phyloP scores from a whole-genome alignment of 2,329 filamentous ascomycete genomes.

The Pseudocercospora eumusae region DNA sequence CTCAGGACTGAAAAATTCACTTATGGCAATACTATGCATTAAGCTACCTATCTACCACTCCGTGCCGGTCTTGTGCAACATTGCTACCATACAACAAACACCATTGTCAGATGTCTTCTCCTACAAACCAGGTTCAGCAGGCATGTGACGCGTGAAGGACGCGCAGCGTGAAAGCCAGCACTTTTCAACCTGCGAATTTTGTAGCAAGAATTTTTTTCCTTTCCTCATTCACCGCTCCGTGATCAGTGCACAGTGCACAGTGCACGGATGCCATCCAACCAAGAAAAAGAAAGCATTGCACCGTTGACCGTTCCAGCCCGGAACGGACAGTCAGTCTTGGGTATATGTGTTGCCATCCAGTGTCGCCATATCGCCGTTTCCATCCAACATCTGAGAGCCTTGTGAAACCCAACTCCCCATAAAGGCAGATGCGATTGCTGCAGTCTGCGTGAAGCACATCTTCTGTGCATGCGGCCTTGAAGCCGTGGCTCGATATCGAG shows the following conservation, averaged over 20 bases:
- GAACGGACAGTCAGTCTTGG: slow-evolving; percentile 9
- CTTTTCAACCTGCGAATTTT: neutral
- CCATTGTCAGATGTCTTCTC: neutral
- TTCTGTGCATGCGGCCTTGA: neutral
- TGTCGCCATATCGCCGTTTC: slow-evolving; percentile 5
- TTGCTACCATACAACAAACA: neutral
- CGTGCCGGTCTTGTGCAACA: neutral
- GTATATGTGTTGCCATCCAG: slow-evolving; percentile 14
- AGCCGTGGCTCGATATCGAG: neutral
- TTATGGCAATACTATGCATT: neutral
- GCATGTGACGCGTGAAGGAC: neutral
- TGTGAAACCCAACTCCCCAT: neutral
- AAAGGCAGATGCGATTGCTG: neutral
- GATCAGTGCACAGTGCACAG: slow-evolving; percentile 7
- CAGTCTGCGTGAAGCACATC: slow-evolving; percentile 5
- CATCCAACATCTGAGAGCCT: slow-evolving; percentile 5
- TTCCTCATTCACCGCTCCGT: neutral
- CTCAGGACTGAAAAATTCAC: neutral
- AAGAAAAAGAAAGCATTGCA: neutral
- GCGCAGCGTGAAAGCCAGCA: neutral
- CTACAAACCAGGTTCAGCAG: neutral
- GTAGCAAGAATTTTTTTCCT: neutral
- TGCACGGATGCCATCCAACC: neutral
- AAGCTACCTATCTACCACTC: neutral
- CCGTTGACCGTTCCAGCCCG: neutral